Percentiles rank a stretch among this genome's conserved stretches.
These are phyloP conservation scores for Polyporus arcularius DNA, from an alignment of 768 basidiomycete genomes.

Conservation along the genomic window DNA sequence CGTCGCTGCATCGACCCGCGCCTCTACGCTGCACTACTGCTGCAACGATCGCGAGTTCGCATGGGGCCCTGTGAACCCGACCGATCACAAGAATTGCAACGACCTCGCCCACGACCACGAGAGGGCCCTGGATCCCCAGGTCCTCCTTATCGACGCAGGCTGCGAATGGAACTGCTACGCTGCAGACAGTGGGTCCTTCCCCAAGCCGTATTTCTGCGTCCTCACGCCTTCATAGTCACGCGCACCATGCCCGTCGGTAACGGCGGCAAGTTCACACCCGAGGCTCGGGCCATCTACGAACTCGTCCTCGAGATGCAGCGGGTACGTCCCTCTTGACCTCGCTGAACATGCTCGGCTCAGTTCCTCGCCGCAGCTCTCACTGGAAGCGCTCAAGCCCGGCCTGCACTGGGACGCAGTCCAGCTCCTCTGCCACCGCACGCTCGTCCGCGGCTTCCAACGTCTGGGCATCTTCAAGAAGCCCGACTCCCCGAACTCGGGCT, in stretches of 20 bases:
- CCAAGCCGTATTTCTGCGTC: slow-evolving; percentile 7
- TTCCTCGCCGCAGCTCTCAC: slow-evolving; percentile 52
- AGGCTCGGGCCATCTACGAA: slow-evolving; percentile 81
- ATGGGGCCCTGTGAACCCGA: slow-evolving; percentile 70
- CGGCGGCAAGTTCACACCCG: slow-evolving; percentile 82
- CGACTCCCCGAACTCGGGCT: slow-evolving; percentile 47
- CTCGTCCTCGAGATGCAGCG: slow-evolving; percentile 91
- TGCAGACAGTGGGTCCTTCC: slow-evolving; percentile 50
- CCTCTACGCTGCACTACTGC: slow-evolving; percentile 92
- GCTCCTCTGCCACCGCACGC: slow-evolving; percentile 74
- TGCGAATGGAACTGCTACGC: slow-evolving; percentile 83
- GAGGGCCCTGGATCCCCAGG: slow-evolving; percentile 57
- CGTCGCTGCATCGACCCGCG: slow-evolving; percentile 82
- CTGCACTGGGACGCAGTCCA: slow-evolving; percentile 91
- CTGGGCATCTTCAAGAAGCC: slow-evolving; percentile 83
- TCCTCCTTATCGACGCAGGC: slow-evolving; percentile 91
- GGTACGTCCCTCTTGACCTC: slow-evolving; percentile 39
- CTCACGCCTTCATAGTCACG: slow-evolving; percentile 37
- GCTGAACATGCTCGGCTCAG: not conserved
- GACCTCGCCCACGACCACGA: slow-evolving; percentile 43
- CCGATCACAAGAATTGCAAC: slow-evolving; percentile 56
- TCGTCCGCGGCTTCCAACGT: slow-evolving; percentile 79
- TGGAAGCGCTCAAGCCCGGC: slow-evolving; percentile 71
- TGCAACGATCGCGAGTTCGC: slow-evolving; percentile 88
- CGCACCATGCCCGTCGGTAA: slow-evolving; percentile 94